Evolutionary conservation across 78 protist genomes (phyloP).

Genomic region (Dictyostelium purpureum): DNA sequence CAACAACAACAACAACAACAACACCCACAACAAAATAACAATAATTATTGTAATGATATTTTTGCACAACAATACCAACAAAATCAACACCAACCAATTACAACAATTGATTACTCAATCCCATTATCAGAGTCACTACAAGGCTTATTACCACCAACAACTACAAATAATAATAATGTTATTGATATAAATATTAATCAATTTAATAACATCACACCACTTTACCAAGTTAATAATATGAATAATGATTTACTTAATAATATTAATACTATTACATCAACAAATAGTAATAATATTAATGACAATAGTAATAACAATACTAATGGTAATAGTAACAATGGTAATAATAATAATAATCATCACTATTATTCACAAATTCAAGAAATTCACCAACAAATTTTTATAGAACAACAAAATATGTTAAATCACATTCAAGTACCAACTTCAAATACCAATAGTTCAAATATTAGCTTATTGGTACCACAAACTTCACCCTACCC

Average conservation of each 20-base stretch:
- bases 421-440: not conserved
- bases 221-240: not conserved
- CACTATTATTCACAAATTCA: not conserved
- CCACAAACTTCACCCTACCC: too few relatives aligned
- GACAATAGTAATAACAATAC: not conserved
- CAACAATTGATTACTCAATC: not conserved
- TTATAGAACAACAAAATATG: not conserved
- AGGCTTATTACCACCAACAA: not conserved
- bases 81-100: not conserved
- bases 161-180: not conserved
- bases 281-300: not conserved
- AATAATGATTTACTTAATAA: not conserved
- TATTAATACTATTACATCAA: not conserved
- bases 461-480: too few relatives aligned
- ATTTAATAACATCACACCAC: not conserved
- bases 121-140: conserved; percentile 1
- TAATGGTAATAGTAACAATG: not conserved
- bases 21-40: not conserved
- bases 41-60: not conserved
- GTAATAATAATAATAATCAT: not conserved
- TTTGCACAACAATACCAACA: not conserved
- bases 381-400: not conserved
- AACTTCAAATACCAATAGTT: too few relatives aligned
- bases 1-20: not conserved
- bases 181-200: conserved; percentile 1